Evolutionary conservation across 305 asterid genomes (phyloP).

Genomic region (Fraxinus paxiana): DNA sequence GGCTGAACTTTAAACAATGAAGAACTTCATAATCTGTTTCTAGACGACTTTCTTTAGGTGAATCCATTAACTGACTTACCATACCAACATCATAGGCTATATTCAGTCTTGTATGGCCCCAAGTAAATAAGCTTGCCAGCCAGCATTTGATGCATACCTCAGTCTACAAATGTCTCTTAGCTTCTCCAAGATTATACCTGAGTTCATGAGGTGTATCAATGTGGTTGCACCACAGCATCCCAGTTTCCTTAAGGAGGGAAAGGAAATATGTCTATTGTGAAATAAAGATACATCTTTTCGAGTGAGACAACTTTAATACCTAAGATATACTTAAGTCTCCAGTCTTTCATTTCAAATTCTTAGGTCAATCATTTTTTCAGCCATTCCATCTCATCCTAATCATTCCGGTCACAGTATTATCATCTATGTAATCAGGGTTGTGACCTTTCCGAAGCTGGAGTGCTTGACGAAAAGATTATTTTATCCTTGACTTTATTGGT

Average conservation of each 20-base stretch:
- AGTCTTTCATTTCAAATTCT: background rate
- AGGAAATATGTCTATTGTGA: background rate
- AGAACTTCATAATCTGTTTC: background rate
- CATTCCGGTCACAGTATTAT: background rate
- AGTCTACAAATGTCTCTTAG: background rate
- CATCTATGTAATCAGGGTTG: background rate
- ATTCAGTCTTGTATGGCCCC: background rate
- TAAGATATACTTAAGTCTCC: background rate
- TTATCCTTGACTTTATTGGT: background rate
- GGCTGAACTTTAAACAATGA: background rate
- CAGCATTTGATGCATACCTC: background rate
- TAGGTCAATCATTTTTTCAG: background rate
- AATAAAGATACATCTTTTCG: background rate
- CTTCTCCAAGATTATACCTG: background rate
- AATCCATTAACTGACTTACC: background rate
- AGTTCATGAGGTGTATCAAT: background rate
- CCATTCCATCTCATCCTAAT: background rate
- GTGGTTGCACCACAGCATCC: background rate
- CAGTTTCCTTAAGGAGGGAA: background rate
- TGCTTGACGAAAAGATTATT: background rate
- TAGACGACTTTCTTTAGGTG: background rate
- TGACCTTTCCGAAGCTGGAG: background rate
- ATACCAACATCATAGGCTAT: background rate
- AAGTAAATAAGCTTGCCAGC: background rate
- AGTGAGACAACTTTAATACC: background rate